Evolutionary conservation across 73 alveolate genomes (phyloP).

Genomic region (Paramecium pentaurelia): DNA sequence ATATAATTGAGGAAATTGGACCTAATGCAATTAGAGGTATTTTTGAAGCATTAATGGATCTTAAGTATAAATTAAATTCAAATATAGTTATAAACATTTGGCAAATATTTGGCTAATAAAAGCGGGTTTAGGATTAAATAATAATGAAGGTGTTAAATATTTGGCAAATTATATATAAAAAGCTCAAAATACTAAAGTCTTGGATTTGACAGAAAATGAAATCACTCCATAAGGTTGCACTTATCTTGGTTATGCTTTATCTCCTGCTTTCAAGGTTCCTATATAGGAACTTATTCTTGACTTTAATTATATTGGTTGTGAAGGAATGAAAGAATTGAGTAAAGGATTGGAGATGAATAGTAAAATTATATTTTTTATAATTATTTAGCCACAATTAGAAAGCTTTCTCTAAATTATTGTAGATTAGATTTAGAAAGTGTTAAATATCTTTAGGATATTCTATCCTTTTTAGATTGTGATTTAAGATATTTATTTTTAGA

Average conservation of each 20-base stretch:
- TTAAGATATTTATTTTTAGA: constrained; percentile 36
- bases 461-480: constrained; percentile 55
- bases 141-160: constrained; percentile 59
- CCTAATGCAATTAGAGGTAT: constrained; percentile 55
- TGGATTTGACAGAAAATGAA: constrained; percentile 61
- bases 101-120: constrained; percentile 46
- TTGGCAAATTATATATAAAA: constrained; percentile 47
- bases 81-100: constrained; percentile 45
- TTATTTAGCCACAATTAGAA: constrained; percentile 19
- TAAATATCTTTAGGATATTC: constrained; percentile 46
- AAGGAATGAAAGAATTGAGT: constrained; percentile 40
- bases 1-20: constrained; percentile 47
- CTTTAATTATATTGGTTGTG: constrained; percentile 47
- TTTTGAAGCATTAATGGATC: constrained; percentile 54
- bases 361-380: not conserved
- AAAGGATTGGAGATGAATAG: constrained; percentile 59
- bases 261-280: constrained; percentile 43
- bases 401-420: constrained; percentile 50
- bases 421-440: constrained; percentile 57
- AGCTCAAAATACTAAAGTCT: constrained; percentile 41
- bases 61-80: not conserved
- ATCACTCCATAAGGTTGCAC: constrained; percentile 35
- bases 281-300: constrained; percentile 45
- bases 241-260: constrained; percentile 55
- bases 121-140: constrained; percentile 30